Base-by-base conservation (phyloP, 305 asterid species). In the Fraxinus nigra region DNA sequence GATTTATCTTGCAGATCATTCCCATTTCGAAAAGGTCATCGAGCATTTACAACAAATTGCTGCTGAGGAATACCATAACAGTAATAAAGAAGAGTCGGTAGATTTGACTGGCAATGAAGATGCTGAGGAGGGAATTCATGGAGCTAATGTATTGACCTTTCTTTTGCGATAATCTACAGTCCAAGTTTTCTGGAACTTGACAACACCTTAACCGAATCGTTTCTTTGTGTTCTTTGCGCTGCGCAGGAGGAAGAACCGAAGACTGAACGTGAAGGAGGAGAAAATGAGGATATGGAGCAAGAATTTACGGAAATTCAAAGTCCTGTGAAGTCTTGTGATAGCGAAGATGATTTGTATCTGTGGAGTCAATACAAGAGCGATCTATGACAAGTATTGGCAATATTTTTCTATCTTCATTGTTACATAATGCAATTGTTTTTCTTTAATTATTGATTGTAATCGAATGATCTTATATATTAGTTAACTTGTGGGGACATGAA, bases 351-450 rank as follows among this genome's bases (percentile, higher is more conserved):
- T 78, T 70, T 82, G 56, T 77, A 84, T 51, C 34, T 30, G 35
- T 92, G 90, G 91, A 84, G 83, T 87, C 85, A 90, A 72, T 92
- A 89, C 72, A 86, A 82, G 88, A 88, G 94, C 78, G 92, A 85
- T 70, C n/a, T 77, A 69, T 89, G 81, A 87, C 70, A 13, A 28
- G 73, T 43, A 67, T 26, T 14, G 37, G 18, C 26, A 30, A 61
- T 54, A 54, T 51, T 51, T 51, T 16, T 16, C 61, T 16, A 51
- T 51, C 22, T 51, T 51, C 6, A 13, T 13, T 54, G 65, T 6
- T 54, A 18, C 24, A 18, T 54, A n/a, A 22, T 61, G 32, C 33
- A 22, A 61, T 54, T 51, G 20, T 51, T 51, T 51, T 16, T 51
- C 61, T 16, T 51, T 51, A 7, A 7, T 16, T 51, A 7, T 51